Evolutionary conservation across 2,329 filamentous ascomycete species (phyloP), one percentile per base, ranked within the genome.

Genomic region (Falciphora oryzae): DNA sequence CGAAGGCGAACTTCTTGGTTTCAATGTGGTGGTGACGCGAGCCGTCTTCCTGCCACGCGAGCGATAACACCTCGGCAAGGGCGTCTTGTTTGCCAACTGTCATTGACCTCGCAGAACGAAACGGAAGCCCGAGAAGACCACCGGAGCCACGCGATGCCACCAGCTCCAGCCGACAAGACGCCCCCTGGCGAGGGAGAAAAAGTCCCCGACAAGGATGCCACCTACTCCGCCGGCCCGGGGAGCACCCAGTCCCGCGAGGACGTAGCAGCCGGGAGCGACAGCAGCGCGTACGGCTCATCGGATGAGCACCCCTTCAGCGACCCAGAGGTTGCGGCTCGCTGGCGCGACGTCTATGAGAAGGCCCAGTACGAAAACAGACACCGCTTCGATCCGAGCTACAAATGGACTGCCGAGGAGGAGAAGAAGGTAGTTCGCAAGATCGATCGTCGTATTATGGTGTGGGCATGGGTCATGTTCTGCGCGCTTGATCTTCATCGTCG

Each of bases 401-500:
- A 71, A 59, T 89, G 86, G 86, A 81, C 82, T n/a, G 73, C 78
- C 3, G 78, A 79, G 38, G 86, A 89, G 69, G 86, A 89, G 73
- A 80, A 75, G 67, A 75, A 71, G 18, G 75, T 86, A 3, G 79
- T 88, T 28, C 75, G 83, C 59, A 88, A 86, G 77, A 80, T 77
- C 0, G 80, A 81, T 65, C 35, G 78, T 4, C 73, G 71, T 27
- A 73, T 81, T 4, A 68, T 81, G 44, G 71, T 72, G 27, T 79
- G 76, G 76, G 65, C 80, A 3, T 81, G 79, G 65, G 66, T 80
- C 29, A 81, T 35, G 69, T 89, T 89, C 74, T 87, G 89, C 65
- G 84, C 83, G 0, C 77, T 89, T 4, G 85, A 89, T 70, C 75
- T 89, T 8, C 86, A 89, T 71, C 78, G 87, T 60, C 85, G 85